phyloP scores from a whole-genome alignment of 73 alveolate genomes.

The Tetrahymena thermophila region DNA sequence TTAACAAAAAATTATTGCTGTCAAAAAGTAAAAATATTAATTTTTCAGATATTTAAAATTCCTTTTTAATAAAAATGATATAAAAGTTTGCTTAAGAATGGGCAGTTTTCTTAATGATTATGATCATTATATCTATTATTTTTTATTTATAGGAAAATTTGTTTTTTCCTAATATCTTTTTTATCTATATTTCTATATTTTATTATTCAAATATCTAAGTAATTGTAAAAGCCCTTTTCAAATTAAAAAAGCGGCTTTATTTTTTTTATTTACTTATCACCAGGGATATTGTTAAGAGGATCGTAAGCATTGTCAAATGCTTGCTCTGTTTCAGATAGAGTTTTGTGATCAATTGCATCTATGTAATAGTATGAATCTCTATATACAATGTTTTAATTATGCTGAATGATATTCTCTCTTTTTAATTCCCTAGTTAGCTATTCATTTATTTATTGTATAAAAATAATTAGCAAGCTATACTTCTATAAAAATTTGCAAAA shows the following conservation, averaged over 20 bases:
- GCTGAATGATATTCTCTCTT: neutral
- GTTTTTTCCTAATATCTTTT: neutral
- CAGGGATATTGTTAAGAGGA: neutral
- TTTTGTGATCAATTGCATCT: neutral
- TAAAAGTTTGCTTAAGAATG: too few species aligned
- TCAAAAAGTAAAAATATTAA: too few species aligned
- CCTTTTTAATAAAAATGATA: too few species aligned
- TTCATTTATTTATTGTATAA: neutral
- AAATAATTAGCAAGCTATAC: neutral
- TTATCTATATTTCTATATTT: neutral
- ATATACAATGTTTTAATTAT: neutral
- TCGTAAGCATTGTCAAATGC: neutral
- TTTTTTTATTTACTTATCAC: neutral
- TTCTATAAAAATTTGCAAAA: neutral
- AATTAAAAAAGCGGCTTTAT: neutral
- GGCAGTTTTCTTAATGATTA: too few species aligned
- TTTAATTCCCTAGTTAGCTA: neutral
- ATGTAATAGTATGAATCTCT: neutral
- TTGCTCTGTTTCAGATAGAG: neutral
- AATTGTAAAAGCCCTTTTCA: neutral
- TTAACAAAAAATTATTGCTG: too few species aligned
- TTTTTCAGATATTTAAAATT: too few species aligned
- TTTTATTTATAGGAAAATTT: neutral
- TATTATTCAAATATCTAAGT: neutral
- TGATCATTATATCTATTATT: too few species aligned